These are phyloP conservation scores for Halophytophthora batemanensis DNA, from an alignment of 352 stramenopile species.

Conservation along the genomic window DNA sequence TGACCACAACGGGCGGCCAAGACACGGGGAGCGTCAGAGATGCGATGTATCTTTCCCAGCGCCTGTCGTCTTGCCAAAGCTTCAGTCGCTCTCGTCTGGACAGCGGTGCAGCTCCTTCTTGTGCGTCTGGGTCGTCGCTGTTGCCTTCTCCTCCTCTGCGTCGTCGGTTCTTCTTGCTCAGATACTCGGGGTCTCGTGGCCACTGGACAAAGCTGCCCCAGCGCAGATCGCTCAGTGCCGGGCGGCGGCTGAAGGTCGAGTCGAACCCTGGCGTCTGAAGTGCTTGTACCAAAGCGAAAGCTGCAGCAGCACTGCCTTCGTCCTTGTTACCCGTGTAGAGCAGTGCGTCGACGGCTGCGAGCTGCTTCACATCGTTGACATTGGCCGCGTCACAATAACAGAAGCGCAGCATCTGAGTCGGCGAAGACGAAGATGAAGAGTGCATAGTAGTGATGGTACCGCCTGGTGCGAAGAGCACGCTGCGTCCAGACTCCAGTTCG, in stretches of 20 bases:
- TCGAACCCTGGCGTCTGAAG: constrained; percentile 57
- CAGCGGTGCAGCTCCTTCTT: constrained; percentile 39
- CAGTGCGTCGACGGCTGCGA: constrained; percentile 41
- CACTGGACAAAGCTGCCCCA: constrained; percentile 62
- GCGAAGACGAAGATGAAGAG: constrained; percentile 1
- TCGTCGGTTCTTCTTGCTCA: constrained; percentile 38
- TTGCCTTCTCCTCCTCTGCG: constrained; percentile 9
- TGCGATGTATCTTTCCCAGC: constrained; percentile 62
- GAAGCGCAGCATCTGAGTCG: constrained; percentile 43
- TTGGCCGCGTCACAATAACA: constrained; percentile 80
- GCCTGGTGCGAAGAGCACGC: constrained; percentile 61
- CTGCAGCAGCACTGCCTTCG: constrained; percentile 5
- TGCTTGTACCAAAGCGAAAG: constrained; percentile 34
- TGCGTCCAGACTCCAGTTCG: constrained; percentile 15
- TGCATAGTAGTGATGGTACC: constrained; percentile 24
- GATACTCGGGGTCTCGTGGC: constrained; percentile 47
- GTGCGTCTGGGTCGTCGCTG: constrained; percentile 18
- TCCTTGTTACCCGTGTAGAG: constrained; percentile 22
- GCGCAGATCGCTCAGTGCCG: constrained; percentile 22
- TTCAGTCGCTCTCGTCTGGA: constrained; percentile 75
- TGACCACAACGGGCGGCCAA: constrained; percentile 55
- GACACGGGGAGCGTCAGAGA: constrained; percentile 69
- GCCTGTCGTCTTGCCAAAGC: constrained; percentile 75
- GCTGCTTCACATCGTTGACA: constrained; percentile 61
- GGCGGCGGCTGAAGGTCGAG: constrained; percentile 50